phyloP scores from a whole-genome alignment of 1,284 basidiomycete species.

The Pisolithus thermaeus region DNA sequence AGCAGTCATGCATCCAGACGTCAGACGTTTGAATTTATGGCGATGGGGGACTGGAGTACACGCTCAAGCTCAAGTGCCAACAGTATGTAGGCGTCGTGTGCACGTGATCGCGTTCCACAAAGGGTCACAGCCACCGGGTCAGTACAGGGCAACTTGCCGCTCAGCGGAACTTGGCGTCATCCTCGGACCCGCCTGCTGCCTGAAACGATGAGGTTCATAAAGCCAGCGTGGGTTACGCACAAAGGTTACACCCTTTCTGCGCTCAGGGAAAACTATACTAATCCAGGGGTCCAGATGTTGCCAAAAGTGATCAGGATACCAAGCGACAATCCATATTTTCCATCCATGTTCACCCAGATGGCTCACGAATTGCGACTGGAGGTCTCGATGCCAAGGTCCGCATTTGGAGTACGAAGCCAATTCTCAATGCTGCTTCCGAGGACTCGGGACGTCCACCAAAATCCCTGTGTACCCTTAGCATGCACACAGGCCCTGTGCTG shows the following conservation, averaged over 20 bases:
- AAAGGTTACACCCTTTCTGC: slow-evolving; percentile 26
- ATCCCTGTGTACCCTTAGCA: slow-evolving; percentile 84
- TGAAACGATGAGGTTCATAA: slow-evolving; percentile 46
- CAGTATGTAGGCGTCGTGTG: too few relatives aligned
- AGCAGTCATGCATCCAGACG: too few relatives aligned
- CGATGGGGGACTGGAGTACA: too few relatives aligned
- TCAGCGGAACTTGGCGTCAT: too few relatives aligned
- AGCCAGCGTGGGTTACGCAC: slow-evolving; percentile 53
- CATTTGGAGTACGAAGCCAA: slow-evolving; percentile 95
- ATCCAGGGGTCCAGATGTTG: slow-evolving; percentile 19
- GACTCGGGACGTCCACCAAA: slow-evolving; percentile 76
- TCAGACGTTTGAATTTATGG: too few relatives aligned
- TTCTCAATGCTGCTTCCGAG: slow-evolving; percentile 72
- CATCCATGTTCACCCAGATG: slow-evolving; percentile 92
- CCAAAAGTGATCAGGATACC: slow-evolving; percentile 35
- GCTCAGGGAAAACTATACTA: background rate
- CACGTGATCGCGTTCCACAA: too few relatives aligned
- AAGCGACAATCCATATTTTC: slow-evolving; percentile 89
- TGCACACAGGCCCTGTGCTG: slow-evolving; percentile 93
- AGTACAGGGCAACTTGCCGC: too few relatives aligned
- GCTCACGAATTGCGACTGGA: slow-evolving; percentile 92
- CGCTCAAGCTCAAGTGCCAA: too few relatives aligned
- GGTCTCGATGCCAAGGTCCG: slow-evolving; percentile 94
- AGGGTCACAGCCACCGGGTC: too few relatives aligned
- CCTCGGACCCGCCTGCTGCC: too few relatives aligned